These are phyloP conservation scores for Populus ilicifolia DNA, from an alignment of 345 rosid species.

Conservation along the genomic window DNA sequence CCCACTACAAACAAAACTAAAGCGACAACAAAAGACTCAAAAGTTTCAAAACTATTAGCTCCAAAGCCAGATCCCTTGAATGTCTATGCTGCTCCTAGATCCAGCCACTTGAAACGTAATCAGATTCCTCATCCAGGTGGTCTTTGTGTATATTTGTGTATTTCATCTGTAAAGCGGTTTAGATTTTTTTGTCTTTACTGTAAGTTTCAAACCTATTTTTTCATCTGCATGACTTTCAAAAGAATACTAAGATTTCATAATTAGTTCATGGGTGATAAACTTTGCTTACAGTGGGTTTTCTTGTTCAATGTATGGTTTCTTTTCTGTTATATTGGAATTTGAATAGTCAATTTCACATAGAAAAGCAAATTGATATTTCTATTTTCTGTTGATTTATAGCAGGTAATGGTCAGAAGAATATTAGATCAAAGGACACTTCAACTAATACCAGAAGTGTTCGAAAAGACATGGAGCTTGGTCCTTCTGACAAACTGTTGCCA, in stretches of 20 bases:
- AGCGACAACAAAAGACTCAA: slow-evolving; percentile 40
- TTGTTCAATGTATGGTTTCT: not conserved
- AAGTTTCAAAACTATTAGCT: slow-evolving; percentile 39
- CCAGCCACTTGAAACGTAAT: slow-evolving; percentile 38
- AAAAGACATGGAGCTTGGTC: slow-evolving; percentile 40
- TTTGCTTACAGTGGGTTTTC: not conserved
- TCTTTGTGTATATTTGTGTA: not conserved
- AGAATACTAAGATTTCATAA: not conserved
- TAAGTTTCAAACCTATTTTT: slow-evolving; percentile 1
- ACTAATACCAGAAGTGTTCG: slow-evolving; percentile 25
- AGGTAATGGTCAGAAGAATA: slow-evolving; percentile 41
- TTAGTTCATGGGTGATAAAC: too few species aligned
- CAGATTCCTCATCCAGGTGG: slow-evolving; percentile 51
- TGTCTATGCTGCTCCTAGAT: slow-evolving; percentile 34
- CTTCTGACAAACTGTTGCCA: slow-evolving; percentile 34
- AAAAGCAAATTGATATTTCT: slow-evolving; percentile 7
- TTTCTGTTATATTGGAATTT: not conserved
- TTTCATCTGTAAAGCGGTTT: not conserved
- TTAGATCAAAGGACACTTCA: slow-evolving; percentile 34
- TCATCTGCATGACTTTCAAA: not conserved
- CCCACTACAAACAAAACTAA: slow-evolving; percentile 38
- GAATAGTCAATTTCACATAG: not conserved
- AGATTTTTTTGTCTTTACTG: not conserved
- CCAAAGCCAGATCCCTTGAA: slow-evolving; percentile 34
- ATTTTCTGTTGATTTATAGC: slow-evolving; percentile 16